phyloP scores from a whole-genome alignment of 805 yeast species.

The Metschnikowia proteae region DNA sequence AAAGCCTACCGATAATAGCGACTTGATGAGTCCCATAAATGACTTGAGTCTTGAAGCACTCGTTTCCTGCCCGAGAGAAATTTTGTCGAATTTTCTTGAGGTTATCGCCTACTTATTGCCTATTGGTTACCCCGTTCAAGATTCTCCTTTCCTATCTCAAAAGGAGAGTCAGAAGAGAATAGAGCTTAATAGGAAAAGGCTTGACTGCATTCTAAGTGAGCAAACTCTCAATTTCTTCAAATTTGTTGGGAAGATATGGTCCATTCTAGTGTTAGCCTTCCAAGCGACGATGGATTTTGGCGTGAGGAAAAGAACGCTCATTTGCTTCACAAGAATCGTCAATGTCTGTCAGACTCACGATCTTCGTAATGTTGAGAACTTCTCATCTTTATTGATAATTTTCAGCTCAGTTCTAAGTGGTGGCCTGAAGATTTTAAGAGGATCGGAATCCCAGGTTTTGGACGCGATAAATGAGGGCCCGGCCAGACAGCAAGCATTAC shows the following conservation, averaged over 20 bases:
- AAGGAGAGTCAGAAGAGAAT: conserved; percentile 22
- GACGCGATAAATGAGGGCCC: conserved; percentile 1
- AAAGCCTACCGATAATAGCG: conserved; percentile 19
- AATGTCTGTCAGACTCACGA: conserved; percentile 36
- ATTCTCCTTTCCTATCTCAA: conserved; percentile 27
- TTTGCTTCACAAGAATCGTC: conserved; percentile 51
- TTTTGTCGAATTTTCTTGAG: conserved; percentile 51
- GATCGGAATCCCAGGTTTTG: not conserved
- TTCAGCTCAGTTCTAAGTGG: conserved; percentile 63
- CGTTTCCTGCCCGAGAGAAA: conserved; percentile 70
- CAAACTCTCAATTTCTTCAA: conserved; percentile 19
- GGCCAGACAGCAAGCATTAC: conserved; percentile 18
- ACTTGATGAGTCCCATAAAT: not conserved
- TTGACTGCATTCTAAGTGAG: conserved; percentile 24
- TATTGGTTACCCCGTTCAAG: conserved; percentile 25
- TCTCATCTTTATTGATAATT: conserved; percentile 41
- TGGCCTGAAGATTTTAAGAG: conserved; percentile 26
- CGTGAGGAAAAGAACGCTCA: conserved; percentile 53
- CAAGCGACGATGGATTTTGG: conserved; percentile 69
- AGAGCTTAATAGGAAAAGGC: conserved; percentile 29
- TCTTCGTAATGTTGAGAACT: conserved; percentile 26
- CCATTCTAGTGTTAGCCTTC: conserved; percentile 57
- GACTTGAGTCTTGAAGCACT: conserved; percentile 59
- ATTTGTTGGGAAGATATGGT: conserved; percentile 48
- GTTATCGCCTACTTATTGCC: conserved; percentile 62